Base-by-base conservation (phyloP, 371 early-diverging fungal genomes). In the Rhizopus microsporus region DNA sequence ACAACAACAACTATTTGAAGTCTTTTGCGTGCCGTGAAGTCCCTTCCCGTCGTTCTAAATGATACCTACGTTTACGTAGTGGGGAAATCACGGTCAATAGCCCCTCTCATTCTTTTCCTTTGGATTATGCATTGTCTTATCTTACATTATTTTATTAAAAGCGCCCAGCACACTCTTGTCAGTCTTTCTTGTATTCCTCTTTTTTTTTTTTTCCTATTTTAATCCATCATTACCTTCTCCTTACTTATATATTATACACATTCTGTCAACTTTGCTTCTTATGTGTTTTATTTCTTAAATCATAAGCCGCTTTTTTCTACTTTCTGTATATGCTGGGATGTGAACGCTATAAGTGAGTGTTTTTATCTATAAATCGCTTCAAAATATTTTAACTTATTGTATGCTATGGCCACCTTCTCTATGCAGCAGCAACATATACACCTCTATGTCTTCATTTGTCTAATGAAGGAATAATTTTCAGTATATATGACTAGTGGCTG, bases 21-120 rank as follows among this genome's bases (percentile, higher is more conserved):
- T 45, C 45, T 54, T 54, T 54, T 54, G 54, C 45, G 54, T 45
- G 57, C 49, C 50, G 50, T n/a, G 49, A 57, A 57, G 49, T 42
- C 57, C 49, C 49, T 49, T 42, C 57, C 49, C 49, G 40, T 49
- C 49, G 57, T 42, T 57, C 49, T 49, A 57, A 49, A 57, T 57
- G 42, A 49, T 57, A 57, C 50, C 40, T 56, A 42, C 40, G 49
- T 56, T 48, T 56, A 56, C 40, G 49, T 56, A 56, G 50, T 49
- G 40, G 49, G 47, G 57, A 56, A 48, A 56, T n/a, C n/a, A n/a
- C n/a, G n/a, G n/a, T n/a, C n/a, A n/a, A n/a, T n/a, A n/a, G n/a
- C n/a, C n/a, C n/a, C n/a, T n/a, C n/a, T n/a, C n/a, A n/a, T n/a
- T n/a, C n/a, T n/a, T n/a, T n/a, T n/a, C n/a, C n/a, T n/a, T n/a